Base-by-base conservation (phyloP, 2,329 filamentous ascomycete species). In the Achaetomium macrosporum region DNA sequence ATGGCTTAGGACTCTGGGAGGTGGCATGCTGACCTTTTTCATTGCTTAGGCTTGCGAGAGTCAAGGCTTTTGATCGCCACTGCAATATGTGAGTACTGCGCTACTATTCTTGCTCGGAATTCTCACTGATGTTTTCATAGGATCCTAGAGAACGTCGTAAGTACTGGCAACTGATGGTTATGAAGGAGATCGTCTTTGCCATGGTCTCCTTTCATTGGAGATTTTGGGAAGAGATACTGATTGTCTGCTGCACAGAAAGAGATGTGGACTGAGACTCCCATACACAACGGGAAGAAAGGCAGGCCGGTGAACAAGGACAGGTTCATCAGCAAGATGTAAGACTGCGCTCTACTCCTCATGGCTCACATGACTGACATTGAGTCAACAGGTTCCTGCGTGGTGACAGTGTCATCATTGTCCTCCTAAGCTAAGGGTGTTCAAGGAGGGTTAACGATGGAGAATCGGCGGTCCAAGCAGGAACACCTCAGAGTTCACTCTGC, bases 191-290 rank as follows among this genome's bases (percentile, higher is more conserved):
- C 30, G n/a, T 42, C 42, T 15, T 40, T 15, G 12, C 12, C 45
- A 8, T 6, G n/a, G 5, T 25, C 25, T 25, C 25, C 25, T 25
- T n/a, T 25, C 25, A 25, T 25, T 7, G 7, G 25, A 25, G 25
- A 25, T 25, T 25, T 15, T 10, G 10, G 13, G 19, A 25, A 30
- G 11, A 16, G 36, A 42, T 41, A 16, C 59, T 58, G 44, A 59
- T 39, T 9, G 4, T 41, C 29, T 30, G 12, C 7, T 8, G 2
- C 42, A 41, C 53, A 60, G 41, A 95, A 95, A 79, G 93, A 99
- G 76, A 97, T 99, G 92, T 99, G 93, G 93, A 96, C 91, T 10
- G 93, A 99, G 75, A 93, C 88, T 51, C 90, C 92, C 45, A 79
- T 88, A 66, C 84, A 87, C 19, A 86, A 85, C 60, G 92, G 92